Percentiles rank a stretch among this genome's conserved stretches.
Conservation (phyloP, 2,329 filamentous ascomycete genomes). For the Alternaria sp. region DNA sequence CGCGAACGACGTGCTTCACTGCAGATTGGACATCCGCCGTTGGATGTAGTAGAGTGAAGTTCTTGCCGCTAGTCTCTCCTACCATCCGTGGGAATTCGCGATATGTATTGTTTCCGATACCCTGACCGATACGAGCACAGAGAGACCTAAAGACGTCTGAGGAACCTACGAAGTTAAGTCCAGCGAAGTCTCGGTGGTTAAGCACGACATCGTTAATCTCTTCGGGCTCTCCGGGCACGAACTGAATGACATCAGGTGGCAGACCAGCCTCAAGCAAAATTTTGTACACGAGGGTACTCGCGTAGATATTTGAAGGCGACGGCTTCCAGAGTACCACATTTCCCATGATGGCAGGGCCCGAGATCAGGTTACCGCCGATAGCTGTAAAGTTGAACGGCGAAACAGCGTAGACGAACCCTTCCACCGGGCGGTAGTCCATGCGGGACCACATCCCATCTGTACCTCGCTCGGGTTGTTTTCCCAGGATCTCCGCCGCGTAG, state of each 20-base stretch:
- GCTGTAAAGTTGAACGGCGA: constrained; percentile 97
- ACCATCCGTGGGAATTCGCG: constrained; percentile 83
- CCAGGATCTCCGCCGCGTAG: constrained; percentile 88
- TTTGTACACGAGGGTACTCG: constrained; percentile 85
- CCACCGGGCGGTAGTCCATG: constrained; percentile 83
- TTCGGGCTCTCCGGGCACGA: constrained; percentile 84
- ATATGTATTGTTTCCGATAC: constrained; percentile 80
- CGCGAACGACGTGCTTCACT: constrained; percentile 78
- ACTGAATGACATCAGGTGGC: constrained; percentile 86
- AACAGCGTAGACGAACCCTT: constrained; percentile 93
- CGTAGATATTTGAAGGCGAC: constrained; percentile 80
- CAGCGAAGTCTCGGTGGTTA: constrained; percentile 77
- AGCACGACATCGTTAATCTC: constrained; percentile 80
- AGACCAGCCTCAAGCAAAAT: constrained; percentile 92
- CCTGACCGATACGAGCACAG: constrained; percentile 81
- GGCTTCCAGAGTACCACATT: constrained; percentile 98
- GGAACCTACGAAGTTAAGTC: constrained; percentile 92
- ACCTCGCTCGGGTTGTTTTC: constrained; percentile 82
- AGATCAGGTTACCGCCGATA: constrained; percentile 84
- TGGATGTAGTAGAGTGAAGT: constrained; percentile 82
- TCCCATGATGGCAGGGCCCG: constrained; percentile 82
- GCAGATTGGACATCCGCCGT: constrained; percentile 79
- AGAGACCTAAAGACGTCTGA: constrained; percentile 87
- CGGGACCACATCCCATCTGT: constrained; percentile 83
- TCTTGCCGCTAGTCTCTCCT: constrained; percentile 89